Evolutionary conservation across 2,329 filamentous ascomycete species (phyloP).

Genomic region (Septoria linicola): DNA sequence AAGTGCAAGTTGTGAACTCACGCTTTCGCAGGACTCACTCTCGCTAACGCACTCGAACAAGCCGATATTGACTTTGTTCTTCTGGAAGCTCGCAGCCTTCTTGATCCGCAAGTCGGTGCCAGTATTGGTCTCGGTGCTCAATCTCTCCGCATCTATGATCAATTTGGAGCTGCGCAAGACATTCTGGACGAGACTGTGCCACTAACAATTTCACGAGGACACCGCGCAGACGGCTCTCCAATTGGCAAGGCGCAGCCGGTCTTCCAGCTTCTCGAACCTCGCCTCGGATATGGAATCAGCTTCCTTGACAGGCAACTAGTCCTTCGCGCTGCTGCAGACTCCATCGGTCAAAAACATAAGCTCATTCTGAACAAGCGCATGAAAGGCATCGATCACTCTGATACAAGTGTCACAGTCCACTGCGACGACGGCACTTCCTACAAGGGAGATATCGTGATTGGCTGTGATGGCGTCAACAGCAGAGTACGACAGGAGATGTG

Average conservation of each 20-base stretch:
- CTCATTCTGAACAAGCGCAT: slow-evolving; percentile 19
- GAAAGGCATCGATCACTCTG: slow-evolving; percentile 11
- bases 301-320: slow-evolving; percentile 36
- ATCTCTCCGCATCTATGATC: slow-evolving; percentile 50
- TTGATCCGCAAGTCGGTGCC: slow-evolving; percentile 51
- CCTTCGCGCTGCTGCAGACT: slow-evolving; percentile 25
- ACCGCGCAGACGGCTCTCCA: slow-evolving; percentile 11
- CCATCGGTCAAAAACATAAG: slow-evolving; percentile 12
- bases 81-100: slow-evolving; percentile 45
- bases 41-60: slow-evolving; percentile 49
- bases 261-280: slow-evolving; percentile 13
- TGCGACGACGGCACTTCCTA: slow-evolving; percentile 21
- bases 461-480: slow-evolving; percentile 34
- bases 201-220: not conserved
- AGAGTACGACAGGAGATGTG: slow-evolving; percentile 31
- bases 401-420: slow-evolving; percentile 15
- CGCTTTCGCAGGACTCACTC: slow-evolving; percentile 47
- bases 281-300: slow-evolving; percentile 32
- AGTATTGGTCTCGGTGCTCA: slow-evolving; percentile 49
- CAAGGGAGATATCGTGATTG: slow-evolving; percentile 29
- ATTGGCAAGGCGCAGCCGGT: slow-evolving; percentile 9
- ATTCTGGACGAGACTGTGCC: slow-evolving; percentile 20
- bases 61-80: slow-evolving; percentile 51
- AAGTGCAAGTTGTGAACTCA: not conserved
- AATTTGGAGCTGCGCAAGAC: slow-evolving; percentile 43